Conservation (phyloP, 2,329 filamentous ascomycete species). For the Microdochium trichocladiopsis region DNA sequence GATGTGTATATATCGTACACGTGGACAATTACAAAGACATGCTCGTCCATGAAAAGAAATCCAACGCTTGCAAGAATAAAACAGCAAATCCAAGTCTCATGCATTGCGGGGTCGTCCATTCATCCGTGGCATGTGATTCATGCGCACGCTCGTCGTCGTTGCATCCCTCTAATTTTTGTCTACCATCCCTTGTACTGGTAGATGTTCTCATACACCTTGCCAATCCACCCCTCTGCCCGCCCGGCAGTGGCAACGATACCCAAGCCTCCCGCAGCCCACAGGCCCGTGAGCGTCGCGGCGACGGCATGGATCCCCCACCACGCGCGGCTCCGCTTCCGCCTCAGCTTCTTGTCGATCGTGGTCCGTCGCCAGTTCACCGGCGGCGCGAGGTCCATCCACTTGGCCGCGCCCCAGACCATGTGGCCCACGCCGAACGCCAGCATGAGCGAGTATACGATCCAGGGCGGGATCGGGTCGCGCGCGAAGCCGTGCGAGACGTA, state of each 20-base stretch:
- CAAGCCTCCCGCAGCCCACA: constrained; percentile 81
- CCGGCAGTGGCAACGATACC: constrained; percentile 72
- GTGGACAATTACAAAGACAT: too few relatives aligned
- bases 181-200: constrained; percentile 26
- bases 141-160: not conserved
- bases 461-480: constrained; percentile 59
- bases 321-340: constrained; percentile 51
- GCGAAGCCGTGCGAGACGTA: constrained; percentile 85
- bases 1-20: too few relatives aligned
- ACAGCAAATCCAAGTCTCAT: too few relatives aligned
- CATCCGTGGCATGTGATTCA: not conserved
- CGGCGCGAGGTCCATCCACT: constrained; percentile 65
- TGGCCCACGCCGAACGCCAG: constrained; percentile 65
- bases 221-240: constrained; percentile 68
- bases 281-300: constrained; percentile 44
- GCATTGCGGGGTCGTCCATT: too few relatives aligned
- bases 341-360: constrained; percentile 42
- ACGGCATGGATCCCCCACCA: constrained; percentile 67
- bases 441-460: constrained; percentile 61
- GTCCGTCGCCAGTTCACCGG: constrained; percentile 41
- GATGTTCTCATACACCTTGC: constrained; percentile 70
- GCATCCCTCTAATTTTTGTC: not conserved
- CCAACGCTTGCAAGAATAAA: too few relatives aligned
- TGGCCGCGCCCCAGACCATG: constrained; percentile 78
- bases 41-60: not conserved